Conservation (phyloP, 1,284 basidiomycete species). For the Ustilago crameri region DNA sequence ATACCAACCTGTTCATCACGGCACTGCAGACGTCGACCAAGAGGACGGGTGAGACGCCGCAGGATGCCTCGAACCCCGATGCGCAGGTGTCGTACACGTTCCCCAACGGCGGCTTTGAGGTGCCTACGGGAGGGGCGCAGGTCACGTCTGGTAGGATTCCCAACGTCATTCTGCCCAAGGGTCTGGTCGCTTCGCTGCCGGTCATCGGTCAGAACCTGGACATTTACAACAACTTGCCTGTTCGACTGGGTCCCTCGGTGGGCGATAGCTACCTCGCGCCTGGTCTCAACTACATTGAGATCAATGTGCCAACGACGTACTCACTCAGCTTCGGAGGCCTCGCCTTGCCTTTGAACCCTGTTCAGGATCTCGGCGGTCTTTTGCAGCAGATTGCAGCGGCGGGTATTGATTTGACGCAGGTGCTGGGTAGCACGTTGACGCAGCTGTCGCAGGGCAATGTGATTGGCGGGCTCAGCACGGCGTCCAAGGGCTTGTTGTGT, state of each 20-base stretch:
- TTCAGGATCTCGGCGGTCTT: slow-evolving; percentile 13
- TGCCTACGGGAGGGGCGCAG: slow-evolving; percentile 11
- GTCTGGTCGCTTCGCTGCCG: slow-evolving; percentile 40
- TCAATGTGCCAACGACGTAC: slow-evolving; percentile 45
- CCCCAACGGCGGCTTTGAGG: slow-evolving; percentile 19
- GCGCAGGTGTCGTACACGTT: slow-evolving; percentile 46
- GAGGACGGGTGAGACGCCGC: slow-evolving; percentile 19
- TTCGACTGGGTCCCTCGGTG: slow-evolving; percentile 34
- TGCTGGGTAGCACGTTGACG: slow-evolving; percentile 9
- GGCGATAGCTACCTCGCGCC: slow-evolving; percentile 48
- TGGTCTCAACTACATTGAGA: slow-evolving; percentile 52
- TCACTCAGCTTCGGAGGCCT: slow-evolving; percentile 15
- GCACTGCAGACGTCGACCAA: slow-evolving; percentile 42
- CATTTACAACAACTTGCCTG: slow-evolving; percentile 44
- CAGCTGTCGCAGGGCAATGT: slow-evolving; percentile 20
- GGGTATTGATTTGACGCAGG: slow-evolving; percentile 7
- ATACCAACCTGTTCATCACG: slow-evolving; percentile 37
- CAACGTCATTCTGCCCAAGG: slow-evolving; percentile 50
- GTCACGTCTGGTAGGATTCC: slow-evolving; percentile 34
- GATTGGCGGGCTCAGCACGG: slow-evolving; percentile 14
- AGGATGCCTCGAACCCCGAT: slow-evolving; percentile 27
- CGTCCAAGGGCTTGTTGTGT: slow-evolving; percentile 15
- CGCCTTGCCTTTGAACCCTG: slow-evolving; percentile 19
- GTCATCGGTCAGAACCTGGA: slow-evolving; percentile 52
- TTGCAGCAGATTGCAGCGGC: slow-evolving; percentile 3